phyloP scores from a whole-genome alignment of 129 eudicot species.

The Erigeron canadensis region DNA sequence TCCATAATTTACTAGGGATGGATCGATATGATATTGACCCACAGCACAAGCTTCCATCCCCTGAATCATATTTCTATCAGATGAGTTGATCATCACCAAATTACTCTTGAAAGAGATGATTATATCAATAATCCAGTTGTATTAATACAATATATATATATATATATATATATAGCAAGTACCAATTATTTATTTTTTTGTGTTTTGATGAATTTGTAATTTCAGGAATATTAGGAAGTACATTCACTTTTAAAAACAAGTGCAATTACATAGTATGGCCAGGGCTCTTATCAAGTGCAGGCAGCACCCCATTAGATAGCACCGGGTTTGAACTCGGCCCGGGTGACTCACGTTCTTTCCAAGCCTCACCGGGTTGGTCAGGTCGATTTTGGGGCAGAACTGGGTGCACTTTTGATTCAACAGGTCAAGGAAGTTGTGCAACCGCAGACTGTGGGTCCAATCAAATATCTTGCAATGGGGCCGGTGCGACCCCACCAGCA shows the following conservation, averaged over 20 bases:
- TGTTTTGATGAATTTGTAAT: not conserved
- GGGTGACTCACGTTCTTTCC: conserved; percentile 52
- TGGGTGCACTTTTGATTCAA: conserved; percentile 54
- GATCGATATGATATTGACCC: conserved; percentile 33
- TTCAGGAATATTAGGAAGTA: conserved; percentile 52
- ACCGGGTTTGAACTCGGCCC: conserved; percentile 68
- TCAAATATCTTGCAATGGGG: conserved; percentile 61
- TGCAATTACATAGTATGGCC: conserved; percentile 70
- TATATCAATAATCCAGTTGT: no score
- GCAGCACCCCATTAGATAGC: conserved; percentile 46
- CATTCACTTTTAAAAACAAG: conserved; percentile 55
- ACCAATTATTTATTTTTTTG: not conserved
- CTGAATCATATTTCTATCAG: conserved; percentile 15
- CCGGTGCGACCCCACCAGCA: conserved; percentile 73
- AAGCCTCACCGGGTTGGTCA: conserved; percentile 68
- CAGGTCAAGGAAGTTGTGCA: conserved; percentile 59
- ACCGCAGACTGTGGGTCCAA: conserved; percentile 78
- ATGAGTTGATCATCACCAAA: not conserved
- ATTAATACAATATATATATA: no score
- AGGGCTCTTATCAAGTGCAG: conserved; percentile 72
- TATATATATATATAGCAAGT: no score
- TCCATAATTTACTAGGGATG: conserved; percentile 30
- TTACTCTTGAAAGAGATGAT: not conserved
- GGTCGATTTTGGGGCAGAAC: conserved; percentile 89
- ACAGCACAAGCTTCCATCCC: conserved; percentile 28